Percentiles rank a stretch among this genome's conserved stretches.
Conservation (phyloP, 169 alveolate species). For the Eimeria falciformis region DNA sequence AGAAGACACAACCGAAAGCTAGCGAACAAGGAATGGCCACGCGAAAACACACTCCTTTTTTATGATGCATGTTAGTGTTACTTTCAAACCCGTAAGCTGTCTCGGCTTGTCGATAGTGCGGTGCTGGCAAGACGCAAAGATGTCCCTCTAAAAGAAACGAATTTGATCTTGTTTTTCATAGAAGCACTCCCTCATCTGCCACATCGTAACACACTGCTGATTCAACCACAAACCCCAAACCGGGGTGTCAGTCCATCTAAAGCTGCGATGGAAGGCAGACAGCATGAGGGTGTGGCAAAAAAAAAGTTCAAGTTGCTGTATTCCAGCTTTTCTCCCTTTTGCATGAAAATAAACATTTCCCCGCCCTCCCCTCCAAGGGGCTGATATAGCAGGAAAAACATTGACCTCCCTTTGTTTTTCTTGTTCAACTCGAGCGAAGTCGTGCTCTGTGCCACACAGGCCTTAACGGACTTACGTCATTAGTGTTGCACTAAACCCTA, state of each 20-base stretch:
- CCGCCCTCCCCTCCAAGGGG: background rate
- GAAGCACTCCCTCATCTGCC: too few relatives aligned
- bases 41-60: too few relatives aligned
- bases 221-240: too few relatives aligned
- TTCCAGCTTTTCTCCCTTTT: background rate
- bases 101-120: background rate
- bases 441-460: constrained; percentile 61
- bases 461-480: constrained; percentile 71
- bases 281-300: too few relatives aligned
- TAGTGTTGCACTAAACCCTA: constrained; percentile 78
- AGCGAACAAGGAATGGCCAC: too few relatives aligned
- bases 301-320: too few relatives aligned
- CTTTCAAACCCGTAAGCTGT: background rate
- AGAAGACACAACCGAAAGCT: background rate
- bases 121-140: background rate
- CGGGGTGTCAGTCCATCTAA: too few relatives aligned
- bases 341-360: too few relatives aligned
- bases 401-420: background rate
- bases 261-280: too few relatives aligned
- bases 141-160: background rate
- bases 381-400: background rate
- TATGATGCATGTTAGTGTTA: too few relatives aligned
- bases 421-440: background rate
- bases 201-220: too few relatives aligned
- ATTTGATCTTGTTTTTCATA: too few relatives aligned